Percentiles rank a stretch among this genome's conserved stretches.
Evolutionary conservation across 805 yeast genomes (phyloP).

Genomic region (Pichia scutulata): DNA sequence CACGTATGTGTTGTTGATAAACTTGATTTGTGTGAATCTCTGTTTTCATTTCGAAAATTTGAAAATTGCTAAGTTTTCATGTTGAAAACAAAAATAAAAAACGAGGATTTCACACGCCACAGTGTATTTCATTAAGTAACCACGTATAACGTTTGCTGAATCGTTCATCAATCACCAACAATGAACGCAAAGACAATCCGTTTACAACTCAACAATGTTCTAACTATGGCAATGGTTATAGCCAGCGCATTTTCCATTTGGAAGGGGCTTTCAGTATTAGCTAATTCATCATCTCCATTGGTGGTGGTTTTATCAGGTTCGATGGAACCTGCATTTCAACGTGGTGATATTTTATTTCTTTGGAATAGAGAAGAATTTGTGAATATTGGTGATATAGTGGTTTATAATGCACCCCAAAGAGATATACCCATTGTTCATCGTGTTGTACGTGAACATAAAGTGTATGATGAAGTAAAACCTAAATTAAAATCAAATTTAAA

Average conservation of each 20-base stretch:
- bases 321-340: slow-evolving; percentile 98
- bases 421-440: slow-evolving; percentile 95
- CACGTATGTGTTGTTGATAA: too few species aligned
- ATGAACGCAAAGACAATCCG: slow-evolving; percentile 27
- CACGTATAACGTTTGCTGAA: neutral
- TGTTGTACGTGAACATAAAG: slow-evolving; percentile 76
- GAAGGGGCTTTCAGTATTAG: slow-evolving; percentile 68
- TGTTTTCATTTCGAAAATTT: too few species aligned
- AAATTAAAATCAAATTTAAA: slow-evolving; percentile 7
- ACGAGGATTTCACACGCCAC: neutral
- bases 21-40: too few species aligned
- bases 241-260: slow-evolving; percentile 89
- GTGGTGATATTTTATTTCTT: slow-evolving; percentile 88
- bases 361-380: slow-evolving; percentile 74
- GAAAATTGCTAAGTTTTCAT: neutral
- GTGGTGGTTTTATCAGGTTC: slow-evolving; percentile 97
- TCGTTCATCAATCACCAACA: neutral
- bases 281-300: slow-evolving; percentile 85
- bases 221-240: slow-evolving; percentile 70
- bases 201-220: slow-evolving; percentile 34
- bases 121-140: too few species aligned
- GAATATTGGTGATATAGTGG: slow-evolving; percentile 88
- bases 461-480: slow-evolving; percentile 17
- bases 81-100: neutral
- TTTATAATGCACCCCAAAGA: slow-evolving; percentile 73